phyloP scores from a whole-genome alignment of 2,329 filamentous ascomycete species.

The Harringtonia lauricola region DNA sequence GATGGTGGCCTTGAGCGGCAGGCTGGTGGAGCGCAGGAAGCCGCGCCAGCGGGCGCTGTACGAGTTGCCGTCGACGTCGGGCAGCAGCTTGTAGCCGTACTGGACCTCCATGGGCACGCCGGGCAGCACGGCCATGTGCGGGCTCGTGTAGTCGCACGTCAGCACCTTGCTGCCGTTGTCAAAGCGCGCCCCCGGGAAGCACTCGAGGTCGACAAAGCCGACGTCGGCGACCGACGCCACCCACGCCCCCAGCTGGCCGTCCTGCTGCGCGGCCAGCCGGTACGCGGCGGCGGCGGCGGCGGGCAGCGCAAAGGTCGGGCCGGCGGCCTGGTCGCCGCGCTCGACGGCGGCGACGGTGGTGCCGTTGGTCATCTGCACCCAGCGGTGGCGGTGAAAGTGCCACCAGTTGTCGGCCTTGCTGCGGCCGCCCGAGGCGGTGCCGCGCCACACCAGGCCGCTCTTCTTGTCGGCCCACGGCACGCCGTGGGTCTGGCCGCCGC shows the following conservation, averaged over 20 bases:
- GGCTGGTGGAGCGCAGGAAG: constrained; percentile 52
- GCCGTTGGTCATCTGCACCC: constrained; percentile 57
- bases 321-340: constrained; percentile 17
- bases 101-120: constrained; percentile 33
- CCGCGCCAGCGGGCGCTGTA: constrained; percentile 49
- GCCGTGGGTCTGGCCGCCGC: constrained; percentile 42
- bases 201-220: constrained; percentile 31
- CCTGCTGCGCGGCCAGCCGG: constrained; percentile 22
- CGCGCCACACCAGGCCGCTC: constrained; percentile 51
- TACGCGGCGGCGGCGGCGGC: constrained; percentile 23
- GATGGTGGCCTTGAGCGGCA: constrained; percentile 60
- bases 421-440: constrained; percentile 49
- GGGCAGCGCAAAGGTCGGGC: constrained; percentile 38
- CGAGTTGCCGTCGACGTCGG: constrained; percentile 59
- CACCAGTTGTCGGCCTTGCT: constrained; percentile 46
- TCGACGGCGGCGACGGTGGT: constrained; percentile 42
- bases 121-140: constrained; percentile 21
- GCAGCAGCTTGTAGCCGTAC: constrained; percentile 50
- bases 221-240: constrained; percentile 27
- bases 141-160: constrained; percentile 27
- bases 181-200: constrained; percentile 15
- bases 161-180: constrained; percentile 6
- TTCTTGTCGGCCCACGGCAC: constrained; percentile 45
- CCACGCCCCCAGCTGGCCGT: constrained; percentile 28
- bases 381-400: constrained; percentile 58